Percentiles rank a stretch among this genome's conserved stretches.
Evolutionary conservation across 305 asterid species (phyloP).

Genomic region (Fraxinus floribunda): DNA sequence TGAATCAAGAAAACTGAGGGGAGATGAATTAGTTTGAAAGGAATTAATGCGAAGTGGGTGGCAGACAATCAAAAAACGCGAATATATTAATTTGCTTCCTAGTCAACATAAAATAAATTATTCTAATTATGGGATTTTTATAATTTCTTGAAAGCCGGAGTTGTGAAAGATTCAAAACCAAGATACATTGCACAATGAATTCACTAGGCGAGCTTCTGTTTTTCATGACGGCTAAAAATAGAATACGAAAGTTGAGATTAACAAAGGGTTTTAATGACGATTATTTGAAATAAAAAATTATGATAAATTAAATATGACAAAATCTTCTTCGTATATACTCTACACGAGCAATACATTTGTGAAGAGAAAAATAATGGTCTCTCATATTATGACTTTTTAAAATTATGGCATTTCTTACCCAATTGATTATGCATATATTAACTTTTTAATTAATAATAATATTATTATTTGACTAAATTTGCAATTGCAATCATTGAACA

Average conservation of each 20-base stretch:
- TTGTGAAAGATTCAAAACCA: no score
- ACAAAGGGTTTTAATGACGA: background rate
- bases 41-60: background rate
- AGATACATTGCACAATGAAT: background rate
- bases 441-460: no score
- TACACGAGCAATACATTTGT: background rate
- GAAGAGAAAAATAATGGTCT: background rate
- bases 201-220: background rate
- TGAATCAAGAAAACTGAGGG: no score
- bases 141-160: background rate
- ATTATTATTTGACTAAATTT: background rate
- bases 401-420: no score
- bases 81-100: background rate
- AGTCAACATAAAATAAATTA: background rate
- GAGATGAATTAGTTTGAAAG: background rate
- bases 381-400: background rate
- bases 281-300: no score
- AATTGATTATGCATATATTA: background rate
- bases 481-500: background rate
- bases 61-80: background rate
- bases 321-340: background rate
- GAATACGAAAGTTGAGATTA: no score
- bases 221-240: no score
- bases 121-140: background rate
- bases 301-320: background rate